Evolutionary conservation across 345 rosid genomes (phyloP).

Genomic region (Camelina laxa): DNA sequence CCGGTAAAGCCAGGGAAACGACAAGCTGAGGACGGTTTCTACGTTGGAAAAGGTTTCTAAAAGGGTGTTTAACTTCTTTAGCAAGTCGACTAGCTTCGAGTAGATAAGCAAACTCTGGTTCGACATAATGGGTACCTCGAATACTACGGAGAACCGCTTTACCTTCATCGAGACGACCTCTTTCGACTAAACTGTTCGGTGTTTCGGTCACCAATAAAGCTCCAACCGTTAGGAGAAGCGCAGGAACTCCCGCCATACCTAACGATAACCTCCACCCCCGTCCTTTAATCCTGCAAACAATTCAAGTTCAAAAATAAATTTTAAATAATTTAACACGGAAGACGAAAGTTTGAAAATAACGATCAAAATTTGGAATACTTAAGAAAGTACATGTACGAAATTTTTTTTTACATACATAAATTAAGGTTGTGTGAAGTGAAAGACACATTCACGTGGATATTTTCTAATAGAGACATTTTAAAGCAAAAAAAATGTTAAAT

Average conservation of each 20-base stretch:
- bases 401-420: not conserved
- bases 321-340: not conserved
- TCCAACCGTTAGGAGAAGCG: slow-evolving; percentile 76
- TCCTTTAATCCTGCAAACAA: slow-evolving; percentile 56
- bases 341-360: slow-evolving; percentile 4
- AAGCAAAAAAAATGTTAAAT: not conserved
- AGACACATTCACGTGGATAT: not conserved
- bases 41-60: slow-evolving; percentile 72
- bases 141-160: slow-evolving; percentile 77
- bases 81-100: slow-evolving; percentile 93
- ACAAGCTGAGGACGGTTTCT: slow-evolving; percentile 79
- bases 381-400: not conserved
- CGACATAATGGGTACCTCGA: slow-evolving; percentile 81
- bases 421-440: slow-evolving; percentile 4
- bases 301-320: not conserved
- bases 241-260: slow-evolving; percentile 91
- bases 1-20: slow-evolving; percentile 87
- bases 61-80: slow-evolving; percentile 87
- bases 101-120: slow-evolving; percentile 81
- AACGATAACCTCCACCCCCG: slow-evolving; percentile 98
- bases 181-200: slow-evolving; percentile 90
- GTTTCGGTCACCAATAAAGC: slow-evolving; percentile 81
- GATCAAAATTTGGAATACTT: not conserved
- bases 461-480: not conserved
- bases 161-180: slow-evolving; percentile 82